A percentile compares a stretch with the other conserved stretches of the same genome.
Evolutionary conservation across 1,284 basidiomycete species (phyloP).

Genomic region (Leccinum pachyderme): DNA sequence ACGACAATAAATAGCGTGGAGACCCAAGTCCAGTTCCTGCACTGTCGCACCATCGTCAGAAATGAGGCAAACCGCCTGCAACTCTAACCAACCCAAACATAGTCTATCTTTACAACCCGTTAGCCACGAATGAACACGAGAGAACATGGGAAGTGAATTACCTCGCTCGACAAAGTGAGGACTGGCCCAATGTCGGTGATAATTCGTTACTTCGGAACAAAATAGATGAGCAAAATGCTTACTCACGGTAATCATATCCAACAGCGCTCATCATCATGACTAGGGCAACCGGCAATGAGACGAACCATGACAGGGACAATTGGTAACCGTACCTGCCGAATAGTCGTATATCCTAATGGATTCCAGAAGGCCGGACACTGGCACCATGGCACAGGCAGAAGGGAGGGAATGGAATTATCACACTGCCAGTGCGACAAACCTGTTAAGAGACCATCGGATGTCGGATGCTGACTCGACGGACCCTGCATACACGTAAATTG

Average conservation of each 20-base stretch:
- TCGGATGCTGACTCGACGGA: neutral
- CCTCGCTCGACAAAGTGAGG: constrained; percentile 5
- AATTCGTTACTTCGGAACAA: neutral
- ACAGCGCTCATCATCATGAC: neutral
- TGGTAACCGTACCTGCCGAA: neutral
- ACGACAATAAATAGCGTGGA: constrained; percentile 17
- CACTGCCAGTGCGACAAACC: neutral
- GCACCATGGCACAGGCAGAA: neutral
- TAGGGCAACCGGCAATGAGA: neutral
- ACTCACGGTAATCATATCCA: constrained; percentile 6
- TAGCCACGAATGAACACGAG: neutral
- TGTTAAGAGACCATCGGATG: too few relatives aligned
- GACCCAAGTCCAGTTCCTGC: constrained; percentile 15
- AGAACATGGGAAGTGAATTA: neutral
- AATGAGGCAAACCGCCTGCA: neutral
- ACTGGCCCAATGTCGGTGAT: neutral
- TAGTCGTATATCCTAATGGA: neutral
- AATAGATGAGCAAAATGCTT: neutral
- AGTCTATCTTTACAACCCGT: neutral
- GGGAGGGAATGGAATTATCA: neutral
- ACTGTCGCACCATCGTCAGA: constrained; percentile 4
- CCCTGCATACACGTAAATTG: neutral
- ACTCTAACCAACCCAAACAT: constrained; percentile 14
- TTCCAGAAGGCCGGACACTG: neutral
- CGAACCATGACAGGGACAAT: neutral